Evolutionary conservation across 2,329 filamentous ascomycete genomes (phyloP), one percentile per base, ranked within the genome.

Genomic region (Hyphodiscus sp.): DNA sequence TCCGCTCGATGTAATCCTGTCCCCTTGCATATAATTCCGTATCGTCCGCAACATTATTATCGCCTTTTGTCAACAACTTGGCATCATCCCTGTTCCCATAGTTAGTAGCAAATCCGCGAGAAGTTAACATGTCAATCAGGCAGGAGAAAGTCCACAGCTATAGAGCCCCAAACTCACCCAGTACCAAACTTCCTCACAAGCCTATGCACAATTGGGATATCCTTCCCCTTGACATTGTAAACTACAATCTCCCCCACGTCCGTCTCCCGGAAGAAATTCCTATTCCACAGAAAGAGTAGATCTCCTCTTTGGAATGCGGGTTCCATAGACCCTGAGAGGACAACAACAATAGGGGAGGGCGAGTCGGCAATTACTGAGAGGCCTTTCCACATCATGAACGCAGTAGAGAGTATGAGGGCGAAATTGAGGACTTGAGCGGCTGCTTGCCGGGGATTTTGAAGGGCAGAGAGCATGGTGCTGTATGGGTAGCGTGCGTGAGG

Each of bases 141-240:
- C 45, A 23, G 20, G 43, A 20, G 19, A 45, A 45, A 45, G 20
- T 5, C 20, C 18, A 20, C 9, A 38, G 19, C 47, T 15, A 15
- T 11, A 20, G 38, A 50, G 15, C 38, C 13, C 6, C 26, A 45
- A 48, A 70, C 77, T 54, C 66, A 80, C 75, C 82, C 82, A 29
- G 65, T 65, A 20, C 83, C 82, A 68, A 85, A 86, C 68, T 83
- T 84, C 72, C 91, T 82, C 51, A 97, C 87, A 10, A 97, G 81
- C 49, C 94, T 79, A 74, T 99, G 94, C 61, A 99, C 94, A 71
- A 99, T 99, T 29, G 94, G 94, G 59, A 99, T 97, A 61, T 96
- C 89, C 77, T 97, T 99, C 43, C 83, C 85, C 63, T 80, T 77
- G 30, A 89, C 83, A 67, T 87, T 88, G 67, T 88, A 89, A 47